Evolutionary conservation across 2,329 filamentous ascomycete species (phyloP).

Genomic region (Trichoderma guizhouense): DNA sequence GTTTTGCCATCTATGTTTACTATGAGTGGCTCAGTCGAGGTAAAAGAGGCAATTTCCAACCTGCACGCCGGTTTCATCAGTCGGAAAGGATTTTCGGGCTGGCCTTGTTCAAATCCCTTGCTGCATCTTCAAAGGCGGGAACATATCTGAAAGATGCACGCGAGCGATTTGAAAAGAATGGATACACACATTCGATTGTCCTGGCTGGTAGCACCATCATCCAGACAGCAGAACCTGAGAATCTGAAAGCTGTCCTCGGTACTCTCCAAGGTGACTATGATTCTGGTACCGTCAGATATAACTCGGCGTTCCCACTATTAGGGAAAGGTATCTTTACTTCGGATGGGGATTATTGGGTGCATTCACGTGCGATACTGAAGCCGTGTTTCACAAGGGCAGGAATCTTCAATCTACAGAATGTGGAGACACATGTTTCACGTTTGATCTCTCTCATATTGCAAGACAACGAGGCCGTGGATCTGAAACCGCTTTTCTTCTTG

Average conservation of each 20-base stretch:
- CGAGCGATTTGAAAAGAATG: not conserved
- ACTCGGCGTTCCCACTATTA: conserved; percentile 28
- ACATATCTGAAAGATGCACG: not conserved
- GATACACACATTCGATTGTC: not conserved
- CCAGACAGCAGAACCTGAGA: not conserved
- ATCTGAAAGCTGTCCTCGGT: not conserved
- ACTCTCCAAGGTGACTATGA: not conserved
- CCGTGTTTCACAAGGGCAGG: conserved; percentile 25
- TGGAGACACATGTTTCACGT: too few relatives aligned
- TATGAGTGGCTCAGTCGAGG: too few relatives aligned
- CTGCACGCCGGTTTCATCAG: not conserved
- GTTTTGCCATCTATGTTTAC: too few relatives aligned
- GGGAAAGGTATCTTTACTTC: conserved; percentile 40
- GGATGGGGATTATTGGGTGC: conserved; percentile 40
- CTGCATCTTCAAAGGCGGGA: not conserved
- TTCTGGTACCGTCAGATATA: not conserved
- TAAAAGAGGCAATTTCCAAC: too few relatives aligned
- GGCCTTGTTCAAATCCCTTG: not conserved
- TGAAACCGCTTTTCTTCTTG: too few relatives aligned
- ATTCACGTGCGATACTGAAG: conserved; percentile 34
- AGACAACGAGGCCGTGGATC: too few relatives aligned
- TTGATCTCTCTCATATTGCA: too few relatives aligned
- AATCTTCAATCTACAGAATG: conserved; percentile 18
- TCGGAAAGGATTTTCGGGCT: not conserved
- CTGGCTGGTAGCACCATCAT: not conserved